phyloP scores from a whole-genome alignment of 441 rosid genomes.

The Dalechampia spathulata region DNA sequence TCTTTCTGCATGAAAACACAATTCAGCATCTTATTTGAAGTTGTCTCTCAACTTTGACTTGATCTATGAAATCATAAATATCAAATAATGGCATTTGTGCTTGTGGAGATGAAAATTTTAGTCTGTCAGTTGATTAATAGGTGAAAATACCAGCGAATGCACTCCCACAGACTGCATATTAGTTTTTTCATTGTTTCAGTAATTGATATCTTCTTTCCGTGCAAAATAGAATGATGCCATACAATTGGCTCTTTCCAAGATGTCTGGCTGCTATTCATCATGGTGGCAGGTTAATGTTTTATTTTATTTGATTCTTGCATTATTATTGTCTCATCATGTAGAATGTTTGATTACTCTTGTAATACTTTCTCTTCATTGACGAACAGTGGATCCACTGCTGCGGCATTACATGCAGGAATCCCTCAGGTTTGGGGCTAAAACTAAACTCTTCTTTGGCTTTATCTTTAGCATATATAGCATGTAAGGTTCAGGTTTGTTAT shows the following conservation, averaged over 20 bases:
- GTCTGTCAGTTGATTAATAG: neutral
- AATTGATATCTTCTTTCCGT: slow-evolving; percentile 15
- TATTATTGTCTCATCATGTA: neutral
- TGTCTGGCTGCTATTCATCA: slow-evolving; percentile 85
- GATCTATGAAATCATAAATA: too few species aligned
- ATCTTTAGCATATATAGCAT: slow-evolving; percentile 2
- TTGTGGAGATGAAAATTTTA: neutral
- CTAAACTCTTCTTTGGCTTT: slow-evolving; percentile 5
- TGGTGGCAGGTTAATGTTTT: slow-evolving; percentile 67
- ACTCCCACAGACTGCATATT: neutral
- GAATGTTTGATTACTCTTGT: slow-evolving; percentile 18
- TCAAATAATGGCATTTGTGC: too few species aligned
- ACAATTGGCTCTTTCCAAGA: slow-evolving; percentile 61
- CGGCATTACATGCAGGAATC: slow-evolving; percentile 73
- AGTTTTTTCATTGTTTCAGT: too few species aligned
- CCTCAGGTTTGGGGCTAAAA: slow-evolving; percentile 65
- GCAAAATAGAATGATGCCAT: slow-evolving; percentile 54
- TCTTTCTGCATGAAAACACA: neutral
- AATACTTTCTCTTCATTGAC: slow-evolving; percentile 8
- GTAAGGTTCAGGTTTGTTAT: neutral
- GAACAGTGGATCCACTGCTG: slow-evolving; percentile 81
- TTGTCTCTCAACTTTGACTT: neutral
- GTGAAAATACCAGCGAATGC: neutral
- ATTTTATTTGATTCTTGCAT: slow-evolving; percentile 8
- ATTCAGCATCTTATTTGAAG: neutral